phyloP scores from a whole-genome alignment of 805 yeast genomes.

The Kodamaea kaohsiungensis region DNA sequence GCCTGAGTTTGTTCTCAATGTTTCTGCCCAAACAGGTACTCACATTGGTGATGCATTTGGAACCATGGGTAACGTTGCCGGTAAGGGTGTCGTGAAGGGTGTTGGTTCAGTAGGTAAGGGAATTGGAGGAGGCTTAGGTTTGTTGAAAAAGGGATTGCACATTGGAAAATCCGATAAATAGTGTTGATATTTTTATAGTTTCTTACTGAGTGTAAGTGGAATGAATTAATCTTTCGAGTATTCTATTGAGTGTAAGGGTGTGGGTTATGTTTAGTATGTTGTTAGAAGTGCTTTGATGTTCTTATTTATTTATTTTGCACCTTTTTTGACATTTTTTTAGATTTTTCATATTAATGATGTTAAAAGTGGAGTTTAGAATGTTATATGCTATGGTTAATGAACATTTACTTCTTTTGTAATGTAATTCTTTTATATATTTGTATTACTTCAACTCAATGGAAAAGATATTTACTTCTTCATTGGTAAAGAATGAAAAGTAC shows the following conservation, averaged over 20 bases:
- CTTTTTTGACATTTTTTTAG: too few relatives aligned
- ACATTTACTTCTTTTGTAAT: too few relatives aligned
- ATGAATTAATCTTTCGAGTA: not conserved
- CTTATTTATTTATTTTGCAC: too few relatives aligned
- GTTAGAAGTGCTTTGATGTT: too few relatives aligned
- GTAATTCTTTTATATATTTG: too few relatives aligned
- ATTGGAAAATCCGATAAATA: slow-evolving; percentile 25
- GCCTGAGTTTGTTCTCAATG: slow-evolving; percentile 66
- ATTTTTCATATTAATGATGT: too few relatives aligned
- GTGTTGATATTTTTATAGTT: not conserved
- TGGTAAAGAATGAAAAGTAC: too few relatives aligned
- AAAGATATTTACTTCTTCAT: too few relatives aligned
- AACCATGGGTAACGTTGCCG: slow-evolving; percentile 30
- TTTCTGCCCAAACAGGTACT: slow-evolving; percentile 23
- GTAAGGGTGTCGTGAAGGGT: slow-evolving; percentile 28
- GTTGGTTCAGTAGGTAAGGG: slow-evolving; percentile 46
- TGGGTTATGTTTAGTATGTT: not conserved
- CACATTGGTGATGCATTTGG: slow-evolving; percentile 49
- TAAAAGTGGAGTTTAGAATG: too few relatives aligned
- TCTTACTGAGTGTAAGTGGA: not conserved
- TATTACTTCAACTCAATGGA: too few relatives aligned
- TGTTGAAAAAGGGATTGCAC: slow-evolving; percentile 37
- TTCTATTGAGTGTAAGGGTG: not conserved
- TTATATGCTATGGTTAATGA: too few relatives aligned
- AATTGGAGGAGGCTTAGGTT: slow-evolving; percentile 36